phyloP scores from a whole-genome alignment of 805 yeast genomes.

The Kodamaea hsintzibuensis region DNA sequence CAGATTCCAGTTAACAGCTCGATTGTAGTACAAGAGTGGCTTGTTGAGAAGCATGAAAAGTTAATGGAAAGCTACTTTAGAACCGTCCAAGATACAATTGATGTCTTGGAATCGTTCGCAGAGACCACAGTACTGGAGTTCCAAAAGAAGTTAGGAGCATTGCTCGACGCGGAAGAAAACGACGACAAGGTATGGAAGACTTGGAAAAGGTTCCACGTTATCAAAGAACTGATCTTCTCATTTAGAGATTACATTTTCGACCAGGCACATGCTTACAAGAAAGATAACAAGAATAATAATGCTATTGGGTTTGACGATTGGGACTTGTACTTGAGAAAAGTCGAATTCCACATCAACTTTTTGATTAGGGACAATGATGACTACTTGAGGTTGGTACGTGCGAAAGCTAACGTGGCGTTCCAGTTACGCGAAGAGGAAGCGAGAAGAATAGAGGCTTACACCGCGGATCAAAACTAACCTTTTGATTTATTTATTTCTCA shows the following conservation, averaged over 20 bases:
- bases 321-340: constrained; percentile 37
- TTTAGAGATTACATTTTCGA: constrained; percentile 54
- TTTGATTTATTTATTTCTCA: neutral
- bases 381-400: constrained; percentile 45
- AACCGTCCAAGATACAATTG: constrained; percentile 49
- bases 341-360: constrained; percentile 48
- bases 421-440: constrained; percentile 37
- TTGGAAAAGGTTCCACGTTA: constrained; percentile 55
- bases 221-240: constrained; percentile 55
- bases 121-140: constrained; percentile 67
- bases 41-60: constrained; percentile 28
- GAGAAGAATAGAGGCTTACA: constrained; percentile 5
- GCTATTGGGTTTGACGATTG: constrained; percentile 36
- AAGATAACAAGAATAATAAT: constrained; percentile 14
- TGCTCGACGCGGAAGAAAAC: constrained; percentile 46
- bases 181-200: constrained; percentile 26
- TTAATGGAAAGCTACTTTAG: constrained; percentile 32
- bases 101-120: constrained; percentile 71
- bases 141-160: constrained; percentile 54
- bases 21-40: constrained; percentile 22
- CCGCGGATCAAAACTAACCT: neutral
- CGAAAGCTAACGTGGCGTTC: constrained; percentile 45
- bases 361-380: constrained; percentile 62
- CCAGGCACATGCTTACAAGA: constrained; percentile 24
- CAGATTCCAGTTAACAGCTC: constrained; percentile 23